Evolutionary conservation across 805 yeast genomes (phyloP).

Genomic region (Dipodascopsis uninucleata): DNA sequence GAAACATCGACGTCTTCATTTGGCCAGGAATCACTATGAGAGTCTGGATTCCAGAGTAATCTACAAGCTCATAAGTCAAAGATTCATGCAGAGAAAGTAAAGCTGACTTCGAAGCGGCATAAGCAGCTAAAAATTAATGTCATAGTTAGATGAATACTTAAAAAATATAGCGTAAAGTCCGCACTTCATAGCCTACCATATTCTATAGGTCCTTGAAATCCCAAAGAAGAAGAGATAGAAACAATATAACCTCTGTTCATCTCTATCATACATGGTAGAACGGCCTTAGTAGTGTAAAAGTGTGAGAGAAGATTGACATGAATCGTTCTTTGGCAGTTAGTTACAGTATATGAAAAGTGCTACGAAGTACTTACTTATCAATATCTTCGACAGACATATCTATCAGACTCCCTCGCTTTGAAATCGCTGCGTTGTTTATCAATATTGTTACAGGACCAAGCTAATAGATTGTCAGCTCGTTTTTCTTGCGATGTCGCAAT

Average conservation of each 20-base stretch:
- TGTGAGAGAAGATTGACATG: constrained; percentile 68
- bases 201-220: constrained; percentile 78
- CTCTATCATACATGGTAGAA: constrained; percentile 68
- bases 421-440: constrained; percentile 83
- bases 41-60: constrained; percentile 58
- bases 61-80: constrained; percentile 59
- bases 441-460: constrained; percentile 63
- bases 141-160: constrained; percentile 10
- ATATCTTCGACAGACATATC: constrained; percentile 57
- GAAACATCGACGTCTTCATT: constrained; percentile 65
- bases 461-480: constrained; percentile 16
- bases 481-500: not conserved
- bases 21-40: constrained; percentile 87
- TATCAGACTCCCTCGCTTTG: constrained; percentile 51
- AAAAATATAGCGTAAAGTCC: too few species aligned
- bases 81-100: constrained; percentile 81
- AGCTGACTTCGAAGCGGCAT: constrained; percentile 90
- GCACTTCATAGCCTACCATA: constrained; percentile 36
- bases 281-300: constrained; percentile 63
- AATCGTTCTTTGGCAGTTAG: constrained; percentile 40
- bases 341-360: not conserved
- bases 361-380: constrained; percentile 37
- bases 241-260: constrained; percentile 68
- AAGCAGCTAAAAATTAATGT: constrained; percentile 50
- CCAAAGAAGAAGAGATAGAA: constrained; percentile 79